Percentiles rank a stretch among this genome's conserved stretches.
These are phyloP conservation scores for Orychophragmus violaceus DNA, from an alignment of 345 rosid species.

Conservation along the genomic window DNA sequence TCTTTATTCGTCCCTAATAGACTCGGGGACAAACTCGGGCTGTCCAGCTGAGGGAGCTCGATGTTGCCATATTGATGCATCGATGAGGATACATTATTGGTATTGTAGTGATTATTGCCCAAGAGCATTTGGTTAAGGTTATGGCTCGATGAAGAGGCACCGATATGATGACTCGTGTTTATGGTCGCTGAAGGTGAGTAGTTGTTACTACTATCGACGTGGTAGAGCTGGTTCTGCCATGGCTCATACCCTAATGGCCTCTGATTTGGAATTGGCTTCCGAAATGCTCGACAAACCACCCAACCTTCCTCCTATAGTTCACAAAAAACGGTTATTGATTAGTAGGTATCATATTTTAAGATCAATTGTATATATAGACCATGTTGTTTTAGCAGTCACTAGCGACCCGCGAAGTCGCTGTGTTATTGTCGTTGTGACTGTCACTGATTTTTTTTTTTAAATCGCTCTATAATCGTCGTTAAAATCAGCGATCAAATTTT, in stretches of 20 bases:
- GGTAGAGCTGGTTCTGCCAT: conserved; percentile 51
- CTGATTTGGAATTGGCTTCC: conserved; percentile 73
- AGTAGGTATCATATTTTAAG: not conserved
- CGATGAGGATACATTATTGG: conserved; percentile 16
- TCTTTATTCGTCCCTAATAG: conserved; percentile 34
- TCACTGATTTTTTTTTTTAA: too few species aligned
- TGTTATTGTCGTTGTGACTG: too few species aligned
- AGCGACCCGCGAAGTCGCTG: too few species aligned
- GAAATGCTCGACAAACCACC: conserved; percentile 95
- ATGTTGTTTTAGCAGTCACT: too few species aligned
- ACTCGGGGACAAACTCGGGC: conserved; percentile 54
- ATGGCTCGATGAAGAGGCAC: conserved; percentile 25
- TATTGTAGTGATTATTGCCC: conserved; percentile 18
- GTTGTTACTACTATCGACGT: conserved; percentile 28
- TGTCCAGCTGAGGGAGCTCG: conserved; percentile 66
- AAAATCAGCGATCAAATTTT: too few species aligned
- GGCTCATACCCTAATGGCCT: conserved; percentile 60
- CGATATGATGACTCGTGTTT: conserved; percentile 28
- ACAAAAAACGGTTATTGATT: not conserved
- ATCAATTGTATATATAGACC: not conserved
- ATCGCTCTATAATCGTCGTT: too few species aligned
- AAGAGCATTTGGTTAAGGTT: conserved; percentile 26
- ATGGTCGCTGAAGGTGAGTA: conserved; percentile 16
- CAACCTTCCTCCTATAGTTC: conserved; percentile 82
- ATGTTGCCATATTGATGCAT: conserved; percentile 33